Conservation (phyloP, 305 asterid species). For the Solanum hybrid region DNA sequence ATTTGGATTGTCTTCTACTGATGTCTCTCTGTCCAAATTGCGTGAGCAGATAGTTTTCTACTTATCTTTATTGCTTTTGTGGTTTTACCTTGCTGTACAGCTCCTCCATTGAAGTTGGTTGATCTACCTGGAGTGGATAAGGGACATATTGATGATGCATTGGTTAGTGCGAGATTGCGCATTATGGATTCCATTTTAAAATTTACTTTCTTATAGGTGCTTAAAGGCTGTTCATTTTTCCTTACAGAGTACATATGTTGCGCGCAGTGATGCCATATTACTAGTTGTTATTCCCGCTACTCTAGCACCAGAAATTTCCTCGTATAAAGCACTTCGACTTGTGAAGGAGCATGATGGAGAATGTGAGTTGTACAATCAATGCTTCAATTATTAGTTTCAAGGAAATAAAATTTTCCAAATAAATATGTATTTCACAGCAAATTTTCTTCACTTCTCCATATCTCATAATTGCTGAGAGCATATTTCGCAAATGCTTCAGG, state of each 20-base stretch:
- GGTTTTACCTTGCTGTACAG: conserved; percentile 36
- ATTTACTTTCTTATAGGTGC: not conserved
- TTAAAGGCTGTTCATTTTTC: not conserved
- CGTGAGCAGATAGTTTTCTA: not conserved
- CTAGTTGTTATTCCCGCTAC: conserved; percentile 85
- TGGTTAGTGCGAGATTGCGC: conserved; percentile 40
- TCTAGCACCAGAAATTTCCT: conserved; percentile 89
- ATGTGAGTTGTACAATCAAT: conserved; percentile 41
- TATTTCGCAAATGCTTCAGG: conserved; percentile 26
- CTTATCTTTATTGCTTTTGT: not conserved
- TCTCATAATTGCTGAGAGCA: not conserved
- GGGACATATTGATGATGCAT: conserved; percentile 67
- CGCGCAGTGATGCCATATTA: conserved; percentile 85
- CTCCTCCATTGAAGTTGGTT: conserved; percentile 77
- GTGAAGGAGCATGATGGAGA: conserved; percentile 98
- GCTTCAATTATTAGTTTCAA: conserved; percentile 7
- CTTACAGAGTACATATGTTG: conserved; percentile 73
- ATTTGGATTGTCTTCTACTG: not conserved
- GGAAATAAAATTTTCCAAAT: not conserved
- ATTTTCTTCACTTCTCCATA: conserved; percentile 4
- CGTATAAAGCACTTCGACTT: conserved; percentile 84
- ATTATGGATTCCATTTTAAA: not conserved
- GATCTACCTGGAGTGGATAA: conserved; percentile 87
- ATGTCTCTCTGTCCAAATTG: not conserved
- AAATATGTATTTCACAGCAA: not conserved